phyloP scores from a whole-genome alignment of 192 early-diverging fungal species.

The Phycomyces nitens region DNA sequence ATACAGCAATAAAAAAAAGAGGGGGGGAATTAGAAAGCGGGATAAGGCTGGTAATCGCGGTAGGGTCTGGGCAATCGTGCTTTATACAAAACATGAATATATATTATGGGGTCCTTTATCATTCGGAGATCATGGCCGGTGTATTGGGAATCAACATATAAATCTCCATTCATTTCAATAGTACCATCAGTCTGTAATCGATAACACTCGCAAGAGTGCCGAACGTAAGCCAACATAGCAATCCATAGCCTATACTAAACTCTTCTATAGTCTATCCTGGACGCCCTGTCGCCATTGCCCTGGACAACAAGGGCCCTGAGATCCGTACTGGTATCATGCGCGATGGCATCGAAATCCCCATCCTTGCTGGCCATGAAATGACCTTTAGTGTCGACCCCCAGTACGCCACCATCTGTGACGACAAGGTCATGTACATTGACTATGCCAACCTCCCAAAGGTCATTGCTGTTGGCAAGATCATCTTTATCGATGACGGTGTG shows the following conservation, averaged over 20 bases:
- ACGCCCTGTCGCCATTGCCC: conserved; percentile 66
- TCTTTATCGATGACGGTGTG: conserved; percentile 94
- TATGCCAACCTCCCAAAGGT: conserved; percentile 77
- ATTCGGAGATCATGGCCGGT: too few species aligned
- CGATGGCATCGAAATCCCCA: conserved; percentile 65
- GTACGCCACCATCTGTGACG: conserved; percentile 58
- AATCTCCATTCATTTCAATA: conserved; percentile 8
- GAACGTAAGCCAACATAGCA: conserved; percentile 36
- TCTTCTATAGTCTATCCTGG: conserved; percentile 38
- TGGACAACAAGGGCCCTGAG: conserved; percentile 87
- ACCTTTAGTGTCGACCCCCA: conserved; percentile 65
- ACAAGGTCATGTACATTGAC: conserved; percentile 73
- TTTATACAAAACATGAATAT: neutral
- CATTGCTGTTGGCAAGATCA: conserved; percentile 67
- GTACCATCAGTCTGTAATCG: conserved; percentile 64
- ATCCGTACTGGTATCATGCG: conserved; percentile 83
- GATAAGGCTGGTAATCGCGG: neutral
- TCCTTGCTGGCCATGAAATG: conserved; percentile 76
- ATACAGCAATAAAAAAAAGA: neutral
- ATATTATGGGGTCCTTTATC: neutral
- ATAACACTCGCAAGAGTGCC: conserved; percentile 49
- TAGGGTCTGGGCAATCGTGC: neutral
- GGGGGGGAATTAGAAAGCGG: neutral
- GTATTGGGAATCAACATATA: neutral
- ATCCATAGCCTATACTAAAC: neutral